Evolutionary conservation across 441 rosid genomes (phyloP), one percentile per base, ranked within the genome.

Genomic region (Dalechampia spathulata): DNA sequence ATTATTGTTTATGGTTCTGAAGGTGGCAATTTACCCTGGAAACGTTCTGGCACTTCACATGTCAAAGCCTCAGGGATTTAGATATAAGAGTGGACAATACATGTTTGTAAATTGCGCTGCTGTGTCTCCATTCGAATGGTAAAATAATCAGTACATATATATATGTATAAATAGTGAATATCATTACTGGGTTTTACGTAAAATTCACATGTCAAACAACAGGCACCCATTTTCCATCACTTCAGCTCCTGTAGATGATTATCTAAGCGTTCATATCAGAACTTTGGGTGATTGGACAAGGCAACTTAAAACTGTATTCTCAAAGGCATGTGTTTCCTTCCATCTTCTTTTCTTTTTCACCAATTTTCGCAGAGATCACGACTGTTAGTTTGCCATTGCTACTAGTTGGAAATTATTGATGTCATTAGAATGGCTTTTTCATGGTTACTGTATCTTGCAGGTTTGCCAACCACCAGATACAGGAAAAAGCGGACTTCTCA

Each of bases 201-300:
- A n/a, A n/a, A n/a, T n/a, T n/a, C n/a, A n/a, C n/a, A n/a, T n/a
- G n/a, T n/a, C n/a, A n/a, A n/a, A n/a, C n/a, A n/a, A 48, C 77
- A 85, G 93, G 94, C 99, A 92, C 61, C 99, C 99, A 11, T 92
- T 92, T 69, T 92, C 99, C n/a, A 92, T 92, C 36, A 89, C 99
- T 30, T 92, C 99, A 2, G 81, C 97, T 30, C 99, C 98, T 0
- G 94, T 88, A 53, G 96, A 92, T 64, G 92, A 89, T 52, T 75
- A 83, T 66, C 50, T 91, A 1, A 91, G 98, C 38, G 95, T 91
- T 48, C 96, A 91, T 57, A 91, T 92, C 32, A 77, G 96, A 57
- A 81, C 95, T 4, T 69, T 83, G 1, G 99, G 99, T n/a, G 99
- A 92, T 46, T 92, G 98, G 98, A 92, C 98, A 0, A 62, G 85